Percentiles rank a stretch among this genome's conserved stretches.
These are phyloP conservation scores for Leccinellum albellum DNA, from an alignment of 768 basidiomycete genomes.

Conservation along the genomic window DNA sequence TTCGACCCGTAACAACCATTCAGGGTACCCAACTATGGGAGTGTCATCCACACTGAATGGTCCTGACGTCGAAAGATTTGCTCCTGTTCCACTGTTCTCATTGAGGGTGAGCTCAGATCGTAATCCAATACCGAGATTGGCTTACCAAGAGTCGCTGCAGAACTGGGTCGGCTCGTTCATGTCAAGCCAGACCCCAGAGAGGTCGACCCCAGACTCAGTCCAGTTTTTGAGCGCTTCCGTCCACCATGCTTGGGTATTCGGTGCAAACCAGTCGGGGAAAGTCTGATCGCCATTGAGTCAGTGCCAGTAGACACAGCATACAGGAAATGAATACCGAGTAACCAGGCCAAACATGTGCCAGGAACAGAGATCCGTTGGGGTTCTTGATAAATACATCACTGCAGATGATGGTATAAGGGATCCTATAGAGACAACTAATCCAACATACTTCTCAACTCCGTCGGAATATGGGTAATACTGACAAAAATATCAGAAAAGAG, in stretches of 20 bases:
- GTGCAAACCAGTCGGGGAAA: constrained; percentile 61
- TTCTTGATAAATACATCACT: constrained; percentile 75
- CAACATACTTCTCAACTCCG: constrained; percentile 53
- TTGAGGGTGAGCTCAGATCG: neutral
- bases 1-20: constrained; percentile 44
- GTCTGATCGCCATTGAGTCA: constrained; percentile 30
- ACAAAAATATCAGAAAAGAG: neutral
- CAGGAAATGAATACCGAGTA: constrained; percentile 52
- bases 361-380: constrained; percentile 65
- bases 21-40: constrained; percentile 56
- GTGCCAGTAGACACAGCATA: neutral
- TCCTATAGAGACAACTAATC: neutral
- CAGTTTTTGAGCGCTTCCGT: constrained; percentile 56
- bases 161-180: constrained; percentile 70
- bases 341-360: constrained; percentile 78
- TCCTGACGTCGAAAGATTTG: constrained; percentile 52
- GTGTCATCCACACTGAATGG: constrained; percentile 52
- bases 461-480: constrained; percentile 67
- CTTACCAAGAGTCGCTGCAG: constrained; percentile 56
- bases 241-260: constrained; percentile 56
- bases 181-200: constrained; percentile 65
- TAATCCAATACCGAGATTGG: neutral
- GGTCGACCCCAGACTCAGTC: constrained; percentile 50
- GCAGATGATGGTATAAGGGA: neutral
- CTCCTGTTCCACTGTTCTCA: constrained; percentile 42